phyloP scores from a whole-genome alignment of 2,329 filamentous ascomycete species.

The Aspergillus sojae region DNA sequence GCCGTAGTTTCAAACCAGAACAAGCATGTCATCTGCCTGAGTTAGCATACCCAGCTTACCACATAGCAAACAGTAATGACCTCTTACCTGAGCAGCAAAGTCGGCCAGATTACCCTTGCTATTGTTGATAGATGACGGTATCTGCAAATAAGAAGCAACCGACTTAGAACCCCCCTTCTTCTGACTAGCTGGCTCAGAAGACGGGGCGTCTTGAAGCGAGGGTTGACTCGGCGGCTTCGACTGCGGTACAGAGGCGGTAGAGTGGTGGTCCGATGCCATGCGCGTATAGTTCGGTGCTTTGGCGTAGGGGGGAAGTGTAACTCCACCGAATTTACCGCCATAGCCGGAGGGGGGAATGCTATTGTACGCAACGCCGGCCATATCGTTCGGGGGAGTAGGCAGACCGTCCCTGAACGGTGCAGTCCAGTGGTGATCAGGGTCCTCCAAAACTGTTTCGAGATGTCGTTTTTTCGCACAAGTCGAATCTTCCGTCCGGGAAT shows the following conservation, averaged over 20 bases:
- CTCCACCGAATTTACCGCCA: conserved; percentile 32
- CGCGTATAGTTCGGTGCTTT: conserved; percentile 24
- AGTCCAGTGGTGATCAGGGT: conserved; percentile 32
- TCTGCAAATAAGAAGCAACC: conserved; percentile 61
- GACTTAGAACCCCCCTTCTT: conserved; percentile 37
- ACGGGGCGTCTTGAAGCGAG: conserved; percentile 25
- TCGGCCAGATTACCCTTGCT: conserved; percentile 76
- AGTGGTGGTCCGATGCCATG: conserved; percentile 26
- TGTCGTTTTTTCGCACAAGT: conserved; percentile 16
- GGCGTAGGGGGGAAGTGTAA: conserved; percentile 29
- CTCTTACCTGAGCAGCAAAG: conserved; percentile 74
- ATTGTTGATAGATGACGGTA: conserved; percentile 74
- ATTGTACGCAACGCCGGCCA: conserved; percentile 45
- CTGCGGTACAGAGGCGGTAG: conserved; percentile 25
- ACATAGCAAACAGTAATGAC: not conserved
- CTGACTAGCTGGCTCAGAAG: conserved; percentile 23
- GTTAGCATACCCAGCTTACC: conserved; percentile 11
- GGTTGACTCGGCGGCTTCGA: conserved; percentile 28
- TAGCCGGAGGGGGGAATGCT: conserved; percentile 33
- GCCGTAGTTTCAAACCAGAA: conserved; percentile 95
- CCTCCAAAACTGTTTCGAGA: conserved; percentile 17
- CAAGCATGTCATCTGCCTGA: conserved; percentile 79
- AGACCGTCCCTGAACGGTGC: conserved; percentile 45
- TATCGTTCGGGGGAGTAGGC: conserved; percentile 45
- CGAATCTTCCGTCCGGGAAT: conserved; percentile 20